Percentiles rank a stretch among this genome's conserved stretches.
phyloP scores from a whole-genome alignment of 345 rosid species.

The Eucalyptus tenuipes region DNA sequence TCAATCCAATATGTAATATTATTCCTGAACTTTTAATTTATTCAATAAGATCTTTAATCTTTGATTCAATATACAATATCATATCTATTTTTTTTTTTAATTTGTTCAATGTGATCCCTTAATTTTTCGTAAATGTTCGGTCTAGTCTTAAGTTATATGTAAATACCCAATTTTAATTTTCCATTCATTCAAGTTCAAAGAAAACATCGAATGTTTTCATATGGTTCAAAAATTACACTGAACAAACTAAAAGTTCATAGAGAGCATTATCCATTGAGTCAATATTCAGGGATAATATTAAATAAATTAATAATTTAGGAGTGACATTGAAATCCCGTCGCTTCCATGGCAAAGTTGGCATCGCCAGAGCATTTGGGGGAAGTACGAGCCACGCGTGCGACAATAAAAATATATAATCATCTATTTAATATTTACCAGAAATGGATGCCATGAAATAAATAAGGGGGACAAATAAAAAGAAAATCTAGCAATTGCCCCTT shows the following conservation, averaged over 20 bases:
- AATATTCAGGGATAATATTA: too few relatives aligned
- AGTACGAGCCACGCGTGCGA: neutral
- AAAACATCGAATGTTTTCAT: neutral
- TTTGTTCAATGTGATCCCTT: too few relatives aligned
- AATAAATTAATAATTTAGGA: neutral
- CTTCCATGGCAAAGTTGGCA: neutral
- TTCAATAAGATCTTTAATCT: too few relatives aligned
- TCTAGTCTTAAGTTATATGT: too few relatives aligned
- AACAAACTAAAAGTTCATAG: too few relatives aligned
- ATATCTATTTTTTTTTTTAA: too few relatives aligned
- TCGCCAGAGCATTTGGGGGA: neutral
- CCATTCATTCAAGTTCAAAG: too few relatives aligned
- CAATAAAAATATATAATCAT: neutral
- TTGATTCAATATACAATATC: too few relatives aligned
- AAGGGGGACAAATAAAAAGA: neutral
- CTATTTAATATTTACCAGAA: neutral
- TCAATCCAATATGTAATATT: neutral
- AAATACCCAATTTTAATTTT: too few relatives aligned
- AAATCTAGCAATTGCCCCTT: neutral
- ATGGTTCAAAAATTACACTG: neutral
- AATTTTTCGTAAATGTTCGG: accelerated
- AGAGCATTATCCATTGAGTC: accelerated
- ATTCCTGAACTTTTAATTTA: too few relatives aligned
- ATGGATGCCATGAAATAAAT: neutral
- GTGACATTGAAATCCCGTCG: neutral